A percentile compares a stretch with the other conserved stretches of the same genome.
phyloP scores from a whole-genome alignment of 176 grass and related monocot species.

The Carex myosuroides region DNA sequence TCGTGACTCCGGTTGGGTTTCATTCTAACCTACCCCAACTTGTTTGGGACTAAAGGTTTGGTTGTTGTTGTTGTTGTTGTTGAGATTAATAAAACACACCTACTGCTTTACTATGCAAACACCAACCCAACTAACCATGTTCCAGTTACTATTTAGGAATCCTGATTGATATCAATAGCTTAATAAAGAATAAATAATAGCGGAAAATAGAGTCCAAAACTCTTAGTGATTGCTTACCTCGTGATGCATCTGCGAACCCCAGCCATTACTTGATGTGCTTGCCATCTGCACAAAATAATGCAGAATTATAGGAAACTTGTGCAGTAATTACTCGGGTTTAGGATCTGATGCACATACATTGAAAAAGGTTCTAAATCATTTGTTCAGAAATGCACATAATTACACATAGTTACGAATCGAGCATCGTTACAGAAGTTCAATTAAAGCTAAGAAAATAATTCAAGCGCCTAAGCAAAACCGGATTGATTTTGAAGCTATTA shows the following conservation, averaged over 20 bases:
- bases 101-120: neutral
- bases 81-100: constrained; percentile 4
- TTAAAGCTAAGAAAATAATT: neutral
- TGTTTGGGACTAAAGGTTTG: too few relatives aligned
- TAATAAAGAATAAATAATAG: neutral
- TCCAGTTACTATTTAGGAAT: constrained; percentile 6
- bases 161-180: neutral
- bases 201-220: neutral
- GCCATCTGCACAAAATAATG: constrained; percentile 6
- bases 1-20: too few relatives aligned
- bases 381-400: neutral
- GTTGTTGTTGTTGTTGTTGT: neutral
- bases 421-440: neutral
- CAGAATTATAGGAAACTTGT: neutral
- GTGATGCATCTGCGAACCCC: neutral
- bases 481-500: neutral
- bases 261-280: constrained; percentile 15
- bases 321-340: neutral
- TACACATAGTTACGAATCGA: neutral
- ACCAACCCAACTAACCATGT: neutral
- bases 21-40: too few relatives aligned
- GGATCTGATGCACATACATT: neutral
- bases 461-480: neutral
- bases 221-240: neutral
- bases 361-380: neutral